Conservation (phyloP, 2,329 filamentous ascomycete genomes). For the Fusarium anthophilum region DNA sequence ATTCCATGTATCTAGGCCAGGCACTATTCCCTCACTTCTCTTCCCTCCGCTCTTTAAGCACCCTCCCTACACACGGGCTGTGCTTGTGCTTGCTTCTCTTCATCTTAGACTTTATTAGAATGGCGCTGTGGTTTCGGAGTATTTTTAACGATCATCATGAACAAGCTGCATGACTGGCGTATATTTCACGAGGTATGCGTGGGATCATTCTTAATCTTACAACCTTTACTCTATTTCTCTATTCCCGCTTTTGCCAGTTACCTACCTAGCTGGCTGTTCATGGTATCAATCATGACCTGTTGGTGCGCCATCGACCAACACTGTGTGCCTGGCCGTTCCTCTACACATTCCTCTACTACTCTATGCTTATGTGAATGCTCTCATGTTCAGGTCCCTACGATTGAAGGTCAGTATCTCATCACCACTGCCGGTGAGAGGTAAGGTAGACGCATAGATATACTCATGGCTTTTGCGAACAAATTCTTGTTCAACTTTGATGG, state of each 20-base stretch:
- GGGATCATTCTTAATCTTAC: slow-evolving; percentile 42
- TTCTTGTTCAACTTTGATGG: not conserved
- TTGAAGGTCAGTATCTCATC: not conserved
- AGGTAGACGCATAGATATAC: not conserved
- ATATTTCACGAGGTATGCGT: slow-evolving; percentile 49
- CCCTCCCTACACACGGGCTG: not conserved
- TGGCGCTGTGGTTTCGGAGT: slow-evolving; percentile 38
- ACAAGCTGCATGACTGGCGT: slow-evolving; percentile 44
- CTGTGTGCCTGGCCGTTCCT: slow-evolving; percentile 27
- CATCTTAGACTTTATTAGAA: slow-evolving; percentile 29
- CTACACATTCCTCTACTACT: not conserved
- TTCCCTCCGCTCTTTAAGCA: not conserved
- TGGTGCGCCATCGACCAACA: slow-evolving; percentile 19
- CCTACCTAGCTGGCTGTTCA: slow-evolving; percentile 1
- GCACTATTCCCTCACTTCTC: slow-evolving; percentile 23
- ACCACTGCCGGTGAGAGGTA: not conserved
- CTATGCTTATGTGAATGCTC: slow-evolving; percentile 2
- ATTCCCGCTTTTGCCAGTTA: not conserved
- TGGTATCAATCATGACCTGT: slow-evolving; percentile 15
- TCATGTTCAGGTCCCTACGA: not conserved
- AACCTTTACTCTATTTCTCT: slow-evolving; percentile 16
- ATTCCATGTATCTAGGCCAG: slow-evolving; percentile 33
- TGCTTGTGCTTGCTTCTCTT: slow-evolving; percentile 12
- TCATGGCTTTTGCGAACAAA: not conserved
- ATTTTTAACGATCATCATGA: slow-evolving; percentile 43